Conservation (phyloP, 305 asterid species). For the Caryopteris hybrid region DNA sequence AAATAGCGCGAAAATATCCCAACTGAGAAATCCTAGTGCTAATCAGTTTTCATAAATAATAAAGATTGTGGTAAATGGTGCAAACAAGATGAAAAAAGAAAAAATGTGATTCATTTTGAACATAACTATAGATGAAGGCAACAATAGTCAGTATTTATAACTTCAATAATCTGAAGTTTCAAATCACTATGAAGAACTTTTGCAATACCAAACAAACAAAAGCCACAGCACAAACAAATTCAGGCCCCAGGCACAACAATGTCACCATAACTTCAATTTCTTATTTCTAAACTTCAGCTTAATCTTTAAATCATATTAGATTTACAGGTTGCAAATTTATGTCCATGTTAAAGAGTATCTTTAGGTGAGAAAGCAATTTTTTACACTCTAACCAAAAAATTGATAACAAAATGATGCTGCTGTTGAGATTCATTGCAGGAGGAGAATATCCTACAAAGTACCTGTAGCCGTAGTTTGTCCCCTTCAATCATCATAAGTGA, state of each 20-base stretch:
- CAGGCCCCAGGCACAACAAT: neutral
- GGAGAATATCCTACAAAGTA: slow-evolving; percentile 43
- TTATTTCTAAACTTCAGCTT: neutral
- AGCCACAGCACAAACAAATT: neutral
- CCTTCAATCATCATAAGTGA: slow-evolving; percentile 94
- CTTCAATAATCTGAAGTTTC: neutral
- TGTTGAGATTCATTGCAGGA: neutral
- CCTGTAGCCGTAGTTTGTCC: slow-evolving; percentile 90
- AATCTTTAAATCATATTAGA: slow-evolving; percentile 8
- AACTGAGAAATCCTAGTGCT: neutral
- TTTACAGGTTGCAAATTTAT: slow-evolving; percentile 9
- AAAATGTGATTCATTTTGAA: neutral
- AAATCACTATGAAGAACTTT: slow-evolving; percentile 2
- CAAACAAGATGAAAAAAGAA: neutral
- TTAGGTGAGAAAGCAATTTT: neutral
- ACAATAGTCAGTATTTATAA: neutral
- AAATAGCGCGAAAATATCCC: neutral
- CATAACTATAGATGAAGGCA: neutral
- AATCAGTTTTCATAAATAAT: neutral
- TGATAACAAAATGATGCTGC: neutral
- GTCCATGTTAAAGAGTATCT: neutral
- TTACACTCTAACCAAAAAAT: neutral
- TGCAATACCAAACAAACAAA: neutral
- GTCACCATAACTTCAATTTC: slow-evolving; percentile 5
- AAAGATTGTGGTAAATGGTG: neutral